Evolutionary conservation across 2,329 filamentous ascomycete genomes (phyloP), one percentile per base, ranked within the genome.

Genomic region (Exophiala spinifera): DNA sequence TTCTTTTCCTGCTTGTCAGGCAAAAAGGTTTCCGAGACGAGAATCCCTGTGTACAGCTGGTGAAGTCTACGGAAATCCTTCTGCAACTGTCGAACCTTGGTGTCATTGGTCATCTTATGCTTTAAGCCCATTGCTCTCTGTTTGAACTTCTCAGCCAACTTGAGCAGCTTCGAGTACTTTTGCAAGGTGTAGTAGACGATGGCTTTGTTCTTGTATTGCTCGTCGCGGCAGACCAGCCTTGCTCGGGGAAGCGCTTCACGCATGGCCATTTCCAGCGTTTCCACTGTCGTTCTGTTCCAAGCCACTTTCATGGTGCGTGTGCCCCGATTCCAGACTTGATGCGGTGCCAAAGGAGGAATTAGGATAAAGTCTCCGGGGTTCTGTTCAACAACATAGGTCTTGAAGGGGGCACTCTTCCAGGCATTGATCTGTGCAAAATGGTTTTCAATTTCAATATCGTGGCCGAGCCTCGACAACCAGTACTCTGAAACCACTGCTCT

Each of bases 201-300:
- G 4, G 91, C 89, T 69, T 97, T 97, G 74, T 95, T 96, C 70
- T 97, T 97, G 77, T 99, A 99, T 70, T 97, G 92, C 69, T 99
- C 94, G 63, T 99, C 94, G 34, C 94, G 87, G 67, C 94, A 97
- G 2, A 97, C 92, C 63, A 96, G 82, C 11, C 91, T 83, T 8
- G 91, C 89, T 63, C 91, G 90, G 0, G 91, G 91, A 2, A 99
- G 78, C 0, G 92, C 91, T 73, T 97, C 94, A 55, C 85, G 81
- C 17, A 97, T 71, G 0, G 92, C 94, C 69, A 95, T 77, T 61
- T 92, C 87, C 3, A 99, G 79, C 0, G 94, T 97, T 66, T 97
- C 91, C 1, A 88, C 87, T 0, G 91, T 96, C 0, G 90, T 96
- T 21, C 94, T 83, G 69, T 99, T 99, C 94, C 94, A 99, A 0